Base-by-base conservation (phyloP, 2,329 filamentous ascomycete species). In the Aspergillus sp. region DNA sequence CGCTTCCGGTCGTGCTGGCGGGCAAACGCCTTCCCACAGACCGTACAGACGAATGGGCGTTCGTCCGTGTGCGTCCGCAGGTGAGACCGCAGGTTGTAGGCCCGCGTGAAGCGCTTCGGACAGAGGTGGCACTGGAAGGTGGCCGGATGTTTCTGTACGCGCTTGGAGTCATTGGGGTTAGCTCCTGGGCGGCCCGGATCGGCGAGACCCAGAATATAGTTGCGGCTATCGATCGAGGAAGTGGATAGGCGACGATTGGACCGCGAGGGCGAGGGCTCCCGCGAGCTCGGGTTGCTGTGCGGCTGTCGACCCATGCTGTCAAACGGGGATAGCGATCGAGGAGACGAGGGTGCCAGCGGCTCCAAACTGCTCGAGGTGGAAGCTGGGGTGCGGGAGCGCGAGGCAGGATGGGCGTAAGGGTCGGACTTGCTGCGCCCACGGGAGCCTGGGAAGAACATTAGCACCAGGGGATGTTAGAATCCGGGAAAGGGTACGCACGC, bases 1-100 rank as follows among this genome's bases (percentile, higher is more conserved):
- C 94, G 87, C 74, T 99, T 99, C 43, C 94, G 87, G 69, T 99
- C 94, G 68, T 99, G 94, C 68, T 99, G 94, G 22, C 94, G 87
- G 5, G 94, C 94, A 74, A 99, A 99, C 0, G 94, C 94, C 72
- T 99, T 99, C 48, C 90, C 90, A 62, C 94, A 99, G 8, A 97
- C 90, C 0, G 90, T 96, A 68, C 94, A 99, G 2, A 97, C 93
- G 65, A 97, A 99, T 0, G 94, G 94, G 45, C 94, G 84, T 76
- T 99, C 94, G 65, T 99, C 94, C 0, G 94, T 99, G 68, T 99
- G 94, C 0, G 94, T 99, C 44, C 94, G 88, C 54, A 97, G 74
- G 75, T 99, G 94, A 41, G 93, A 97, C 13, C 94, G 89, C 50
- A 99, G 76, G 66, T 99, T 99, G 75, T 99, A 99, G 0, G 94